Base-by-base conservation (phyloP, 495 filamentous ascomycete genomes). In the Aspergillus baeticus region DNA sequence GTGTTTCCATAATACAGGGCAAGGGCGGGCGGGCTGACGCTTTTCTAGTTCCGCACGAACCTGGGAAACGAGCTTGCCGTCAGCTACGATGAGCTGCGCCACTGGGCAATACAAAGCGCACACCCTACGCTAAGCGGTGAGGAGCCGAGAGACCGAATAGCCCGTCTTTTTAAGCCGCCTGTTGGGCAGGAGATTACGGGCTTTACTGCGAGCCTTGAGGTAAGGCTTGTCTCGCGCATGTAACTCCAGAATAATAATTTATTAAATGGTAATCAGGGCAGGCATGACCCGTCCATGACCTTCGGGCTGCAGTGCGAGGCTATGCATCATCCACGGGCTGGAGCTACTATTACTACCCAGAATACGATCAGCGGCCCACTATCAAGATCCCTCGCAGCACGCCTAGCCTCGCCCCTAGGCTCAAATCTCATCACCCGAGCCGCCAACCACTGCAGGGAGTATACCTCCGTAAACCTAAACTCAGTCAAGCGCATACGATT, bases 261-360 rank as follows among this genome's bases (percentile, higher is more conserved):
- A 33, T 33, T 48, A 17, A 39, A 10, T 7, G 2, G 6, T 31
- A n/a, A n/a, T 17, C 17, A 55, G 43, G 44, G 31, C 22, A 36
- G 7, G 13, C 7, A 22, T 36, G 39, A 29, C 14, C 48, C 33
- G 1, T 55, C 48, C 20, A 34, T 18, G 33, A 48, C 21, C 1
- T 29, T 55, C 18, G 43, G 43, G 0, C 47, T 55, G 21, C 53
- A 55, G 20, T 55, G 53, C 34, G 53, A 47, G 22, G n/a, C n/a
- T n/a, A n/a, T n/a, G n/a, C n/a, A n/a, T n/a, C n/a, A n/a, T n/a
- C n/a, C n/a, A n/a, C n/a, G n/a, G n/a, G n/a, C n/a, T n/a, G n/a
- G n/a, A n/a, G n/a, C n/a, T n/a, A n/a, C n/a, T n/a, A n/a, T n/a
- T n/a, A n/a, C n/a, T n/a, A n/a, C n/a, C n/a, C n/a, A n/a, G n/a